A percentile compares a stretch with the other conserved stretches of the same genome.
Evolutionary conservation across 352 stramenopile genomes (phyloP).

Genomic region (Paralagenidium karlingii): DNA sequence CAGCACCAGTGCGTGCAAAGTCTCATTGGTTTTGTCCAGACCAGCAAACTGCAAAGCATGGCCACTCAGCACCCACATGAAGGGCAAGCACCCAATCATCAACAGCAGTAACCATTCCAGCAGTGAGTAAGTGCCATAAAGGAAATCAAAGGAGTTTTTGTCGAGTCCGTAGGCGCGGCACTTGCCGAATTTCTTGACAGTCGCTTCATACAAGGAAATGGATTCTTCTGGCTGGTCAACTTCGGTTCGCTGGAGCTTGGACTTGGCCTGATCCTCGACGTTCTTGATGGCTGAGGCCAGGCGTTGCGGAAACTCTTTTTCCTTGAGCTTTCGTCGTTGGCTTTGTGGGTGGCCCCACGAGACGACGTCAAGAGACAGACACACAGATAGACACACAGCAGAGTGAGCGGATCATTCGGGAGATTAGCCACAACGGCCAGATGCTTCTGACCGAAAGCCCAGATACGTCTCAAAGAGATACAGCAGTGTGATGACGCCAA

Average conservation of each 20-base stretch:
- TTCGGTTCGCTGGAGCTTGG: too few species aligned
- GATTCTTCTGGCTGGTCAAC: too few species aligned
- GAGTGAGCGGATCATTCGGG: too few species aligned
- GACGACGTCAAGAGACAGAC: too few species aligned
- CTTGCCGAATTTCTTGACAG: constrained; percentile 86
- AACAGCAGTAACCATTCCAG: constrained; percentile 82
- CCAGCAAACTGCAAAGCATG: constrained; percentile 34
- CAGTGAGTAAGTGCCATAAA: constrained; percentile 81
- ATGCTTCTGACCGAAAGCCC: too few species aligned
- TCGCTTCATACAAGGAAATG: constrained; percentile 82
- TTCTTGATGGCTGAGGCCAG: too few species aligned
- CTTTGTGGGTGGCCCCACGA: too few species aligned
- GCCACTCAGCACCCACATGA: constrained; percentile 85
- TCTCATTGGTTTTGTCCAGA: constrained; percentile 67
- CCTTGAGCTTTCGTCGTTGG: constrained; percentile 86
- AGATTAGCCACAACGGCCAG: too few species aligned
- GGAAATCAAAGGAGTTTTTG: constrained; percentile 92
- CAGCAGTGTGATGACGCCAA: constrained; percentile 84
- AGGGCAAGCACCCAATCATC: constrained; percentile 87
- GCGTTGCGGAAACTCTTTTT: constrained; percentile 44
- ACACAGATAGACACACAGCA: too few species aligned
- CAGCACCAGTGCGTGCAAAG: constrained; percentile 60
- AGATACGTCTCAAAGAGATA: constrained; percentile 91
- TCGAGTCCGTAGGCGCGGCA: constrained; percentile 92
- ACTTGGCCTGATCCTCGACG: too few species aligned